A percentile compares a stretch with the other conserved stretches of the same genome.
Evolutionary conservation across 208 protist species (phyloP).

Genomic region (Trypanosoma avium): DNA sequence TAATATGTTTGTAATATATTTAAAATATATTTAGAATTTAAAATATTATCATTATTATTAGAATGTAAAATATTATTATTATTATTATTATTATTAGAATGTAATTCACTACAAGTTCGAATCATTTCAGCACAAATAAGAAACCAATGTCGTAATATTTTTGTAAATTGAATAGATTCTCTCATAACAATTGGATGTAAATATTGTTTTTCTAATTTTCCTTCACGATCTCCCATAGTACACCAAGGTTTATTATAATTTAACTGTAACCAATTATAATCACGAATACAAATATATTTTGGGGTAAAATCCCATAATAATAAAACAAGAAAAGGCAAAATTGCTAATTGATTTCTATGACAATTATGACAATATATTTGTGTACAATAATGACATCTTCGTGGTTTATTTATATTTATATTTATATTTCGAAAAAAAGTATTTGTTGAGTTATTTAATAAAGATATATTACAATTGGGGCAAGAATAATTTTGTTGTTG

Average conservation of each 20-base stretch:
- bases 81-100: no score
- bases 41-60: no score
- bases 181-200: background rate
- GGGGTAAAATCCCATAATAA: constrained; percentile 9
- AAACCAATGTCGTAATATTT: constrained; percentile 18
- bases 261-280: constrained; percentile 9
- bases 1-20: constrained; percentile 13
- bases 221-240: background rate
- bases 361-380: constrained; percentile 17
- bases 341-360: background rate
- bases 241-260: constrained; percentile 4
- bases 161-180: constrained; percentile 3
- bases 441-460: no score
- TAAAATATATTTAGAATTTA: background rate
- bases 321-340: constrained; percentile 22
- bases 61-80: no score
- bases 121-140: constrained; percentile 1
- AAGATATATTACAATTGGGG: background rate
- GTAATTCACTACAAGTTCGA: background rate
- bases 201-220: background rate
- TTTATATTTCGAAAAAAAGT: no score
- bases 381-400: constrained; percentile 24
- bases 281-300: constrained; percentile 11
- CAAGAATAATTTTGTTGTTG: constrained; percentile 4
- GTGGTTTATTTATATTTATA: no score